Evolutionary conservation across 257 asterid genomes (phyloP).

Genomic region (Solanum sejunctum): DNA sequence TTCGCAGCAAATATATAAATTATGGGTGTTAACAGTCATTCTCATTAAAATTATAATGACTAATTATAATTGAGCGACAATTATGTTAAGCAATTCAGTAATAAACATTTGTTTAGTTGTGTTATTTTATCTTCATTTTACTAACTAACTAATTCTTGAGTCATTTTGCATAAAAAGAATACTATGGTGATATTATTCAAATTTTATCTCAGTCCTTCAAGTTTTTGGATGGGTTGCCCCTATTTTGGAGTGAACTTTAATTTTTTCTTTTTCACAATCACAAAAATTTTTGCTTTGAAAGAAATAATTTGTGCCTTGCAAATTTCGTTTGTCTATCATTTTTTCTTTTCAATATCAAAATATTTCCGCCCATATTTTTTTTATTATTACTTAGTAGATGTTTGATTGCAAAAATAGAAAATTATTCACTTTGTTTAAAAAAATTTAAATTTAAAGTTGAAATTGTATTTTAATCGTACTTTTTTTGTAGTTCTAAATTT

Average conservation of each 20-base stretch:
- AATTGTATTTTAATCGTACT: not conserved
- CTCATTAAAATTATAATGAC: too few relatives aligned
- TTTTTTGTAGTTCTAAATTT: not conserved
- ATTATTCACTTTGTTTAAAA: not conserved
- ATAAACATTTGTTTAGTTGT: too few relatives aligned
- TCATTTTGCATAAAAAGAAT: not conserved
- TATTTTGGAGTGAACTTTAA: not conserved
- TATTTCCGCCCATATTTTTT: not conserved
- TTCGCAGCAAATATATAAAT: too few relatives aligned
- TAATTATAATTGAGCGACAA: too few relatives aligned
- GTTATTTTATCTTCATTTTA: too few relatives aligned
- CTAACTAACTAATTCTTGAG: not conserved
- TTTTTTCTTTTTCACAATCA: too few relatives aligned
- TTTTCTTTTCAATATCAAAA: not conserved
- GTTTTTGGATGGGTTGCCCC: too few relatives aligned
- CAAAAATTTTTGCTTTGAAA: not conserved
- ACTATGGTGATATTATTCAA: not conserved
- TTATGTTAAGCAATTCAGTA: too few relatives aligned
- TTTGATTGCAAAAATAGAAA: not conserved
- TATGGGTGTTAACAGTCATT: too few relatives aligned
- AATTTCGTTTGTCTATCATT: not conserved
- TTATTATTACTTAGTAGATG: not conserved
- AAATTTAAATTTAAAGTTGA: not conserved
- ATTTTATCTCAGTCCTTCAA: not conserved
- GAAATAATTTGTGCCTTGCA: not conserved